Conservation (phyloP, 2,329 filamentous ascomycete species). For the Gyromitra esculenta region DNA sequence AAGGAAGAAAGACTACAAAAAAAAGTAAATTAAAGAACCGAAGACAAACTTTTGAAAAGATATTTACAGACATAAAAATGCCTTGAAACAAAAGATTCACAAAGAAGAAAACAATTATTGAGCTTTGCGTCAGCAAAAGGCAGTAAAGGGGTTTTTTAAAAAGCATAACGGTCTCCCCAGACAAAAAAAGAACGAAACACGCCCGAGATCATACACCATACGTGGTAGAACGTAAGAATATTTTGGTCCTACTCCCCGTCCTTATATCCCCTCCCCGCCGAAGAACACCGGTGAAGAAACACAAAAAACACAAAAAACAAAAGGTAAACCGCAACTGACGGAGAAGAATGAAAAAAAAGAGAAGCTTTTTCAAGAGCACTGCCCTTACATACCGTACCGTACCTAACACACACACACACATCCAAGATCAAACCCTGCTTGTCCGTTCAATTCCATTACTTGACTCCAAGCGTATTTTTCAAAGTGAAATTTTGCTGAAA, state of each 20-base stretch:
- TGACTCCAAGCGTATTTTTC: conserved; percentile 29
- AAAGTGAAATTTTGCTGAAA: conserved; percentile 34
- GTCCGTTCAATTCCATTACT: conserved; percentile 29
- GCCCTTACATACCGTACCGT: neutral
- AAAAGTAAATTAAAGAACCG: neutral
- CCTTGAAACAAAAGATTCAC: conserved; percentile 19
- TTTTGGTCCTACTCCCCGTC: conserved; percentile 4
- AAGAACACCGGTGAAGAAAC: conserved; percentile 21
- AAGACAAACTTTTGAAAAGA: neutral
- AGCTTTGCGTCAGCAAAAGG: neutral
- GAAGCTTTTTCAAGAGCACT: conserved; percentile 9
- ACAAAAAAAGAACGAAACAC: conserved; percentile 11
- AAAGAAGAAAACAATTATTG: neutral
- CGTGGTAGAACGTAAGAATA: neutral
- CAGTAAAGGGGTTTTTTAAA: neutral
- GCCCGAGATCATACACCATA: neutral
- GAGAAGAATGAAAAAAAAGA: neutral
- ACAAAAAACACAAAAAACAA: conserved; percentile 12
- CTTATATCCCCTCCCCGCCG: conserved; percentile 26
- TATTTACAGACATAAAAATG: conserved; percentile 40
- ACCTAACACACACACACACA: conserved; percentile 9
- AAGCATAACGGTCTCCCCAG: neutral
- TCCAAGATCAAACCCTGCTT: conserved; percentile 4
- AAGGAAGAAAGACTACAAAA: neutral
- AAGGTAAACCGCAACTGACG: conserved; percentile 1